Conservation (phyloP, 768 basidiomycete genomes). For the Saitozyma sp. region DNA sequence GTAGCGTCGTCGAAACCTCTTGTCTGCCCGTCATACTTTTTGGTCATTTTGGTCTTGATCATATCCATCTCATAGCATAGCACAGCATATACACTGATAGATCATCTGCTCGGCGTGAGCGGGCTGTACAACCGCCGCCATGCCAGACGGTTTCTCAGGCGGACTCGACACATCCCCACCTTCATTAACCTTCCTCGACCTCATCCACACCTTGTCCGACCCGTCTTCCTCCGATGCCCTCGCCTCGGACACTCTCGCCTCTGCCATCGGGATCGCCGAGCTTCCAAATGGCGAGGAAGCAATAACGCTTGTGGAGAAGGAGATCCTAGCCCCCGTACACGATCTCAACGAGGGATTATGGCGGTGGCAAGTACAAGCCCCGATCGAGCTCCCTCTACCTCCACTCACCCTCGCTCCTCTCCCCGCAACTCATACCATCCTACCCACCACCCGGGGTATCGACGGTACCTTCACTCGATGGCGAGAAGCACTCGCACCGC, state of each 20-base stretch:
- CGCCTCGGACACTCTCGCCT: conserved; percentile 29
- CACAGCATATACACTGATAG: no score
- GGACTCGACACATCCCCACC: no score
- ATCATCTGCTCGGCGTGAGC: no score
- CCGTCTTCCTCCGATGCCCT: neutral
- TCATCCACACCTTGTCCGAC: neutral
- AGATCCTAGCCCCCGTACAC: conserved; percentile 69
- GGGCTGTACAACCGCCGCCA: no score
- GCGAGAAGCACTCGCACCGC: conserved; percentile 58
- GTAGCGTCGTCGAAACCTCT: no score
- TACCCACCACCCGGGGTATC: conserved; percentile 41
- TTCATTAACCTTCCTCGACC: neutral
- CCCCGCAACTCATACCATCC: conserved; percentile 46
- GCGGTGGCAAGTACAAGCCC: conserved; percentile 76
- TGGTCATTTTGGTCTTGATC: no score
- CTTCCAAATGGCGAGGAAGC: conserved; percentile 25
- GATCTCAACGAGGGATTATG: conserved; percentile 73
- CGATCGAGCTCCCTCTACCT: conserved; percentile 63
- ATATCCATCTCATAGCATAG: no score
- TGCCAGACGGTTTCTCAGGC: no score
- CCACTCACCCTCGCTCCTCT: conserved; percentile 46
- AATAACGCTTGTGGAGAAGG: conserved; percentile 65
- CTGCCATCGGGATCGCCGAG: conserved; percentile 30
- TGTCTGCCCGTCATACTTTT: no score
- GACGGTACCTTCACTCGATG: conserved; percentile 56